Evolutionary conservation across 2,329 filamentous ascomycete species (phyloP).

Genomic region (Talaromyces funiculosus): DNA sequence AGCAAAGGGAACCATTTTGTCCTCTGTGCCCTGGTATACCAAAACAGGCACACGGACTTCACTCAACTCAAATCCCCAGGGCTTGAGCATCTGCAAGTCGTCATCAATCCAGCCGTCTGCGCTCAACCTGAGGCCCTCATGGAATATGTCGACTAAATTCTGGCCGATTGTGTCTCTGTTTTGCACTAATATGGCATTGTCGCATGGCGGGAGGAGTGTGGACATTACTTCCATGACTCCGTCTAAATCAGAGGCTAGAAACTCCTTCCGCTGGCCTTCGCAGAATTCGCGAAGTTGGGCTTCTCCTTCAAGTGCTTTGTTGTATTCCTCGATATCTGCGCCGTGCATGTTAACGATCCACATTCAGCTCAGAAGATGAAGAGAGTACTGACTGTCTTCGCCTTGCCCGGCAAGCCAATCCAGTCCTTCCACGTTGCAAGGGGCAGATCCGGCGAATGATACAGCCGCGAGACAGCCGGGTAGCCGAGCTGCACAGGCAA

Average conservation of each 20-base stretch:
- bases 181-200: not conserved
- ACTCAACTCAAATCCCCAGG: slow-evolving; percentile 6
- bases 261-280: not conserved
- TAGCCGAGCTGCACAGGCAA: slow-evolving; percentile 10
- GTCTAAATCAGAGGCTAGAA: not conserved
- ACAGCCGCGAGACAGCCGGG: not conserved
- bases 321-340: slow-evolving; percentile 3
- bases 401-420: slow-evolving; percentile 4
- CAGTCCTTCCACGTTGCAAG: not conserved
- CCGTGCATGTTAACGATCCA: too few species aligned
- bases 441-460: not conserved
- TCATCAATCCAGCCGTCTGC: slow-evolving; percentile 8
- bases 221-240: not conserved
- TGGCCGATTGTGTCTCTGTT: slow-evolving; percentile 7
- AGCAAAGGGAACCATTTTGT: slow-evolving; percentile 9
- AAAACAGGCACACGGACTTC: slow-evolving; percentile 7
- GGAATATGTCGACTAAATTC: not conserved
- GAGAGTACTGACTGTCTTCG: not conserved
- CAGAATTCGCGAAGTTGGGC: slow-evolving; percentile 2
- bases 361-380: too few species aligned
- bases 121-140: not conserved
- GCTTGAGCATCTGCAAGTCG: not conserved
- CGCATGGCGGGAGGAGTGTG: not conserved
- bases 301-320: not conserved
- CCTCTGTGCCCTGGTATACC: not conserved